Evolutionary conservation across 306 rosid species (phyloP).

Genomic region (Pyrus pyrifolia): DNA sequence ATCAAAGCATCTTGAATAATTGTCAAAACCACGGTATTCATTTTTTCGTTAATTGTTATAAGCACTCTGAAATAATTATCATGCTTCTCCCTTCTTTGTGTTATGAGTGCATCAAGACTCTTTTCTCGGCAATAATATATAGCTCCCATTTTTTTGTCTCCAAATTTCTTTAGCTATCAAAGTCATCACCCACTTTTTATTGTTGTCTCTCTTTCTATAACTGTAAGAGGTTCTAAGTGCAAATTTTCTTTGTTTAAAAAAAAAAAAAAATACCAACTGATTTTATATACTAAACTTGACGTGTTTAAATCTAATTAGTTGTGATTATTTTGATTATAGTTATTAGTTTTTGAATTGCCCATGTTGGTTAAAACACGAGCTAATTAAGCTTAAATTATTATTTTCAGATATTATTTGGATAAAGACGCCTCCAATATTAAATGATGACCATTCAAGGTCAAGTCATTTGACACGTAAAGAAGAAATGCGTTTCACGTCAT

Average conservation of each 20-base stretch:
- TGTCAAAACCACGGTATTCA: no score
- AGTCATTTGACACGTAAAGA: neutral
- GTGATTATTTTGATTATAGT: conserved; percentile 21
- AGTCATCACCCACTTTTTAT: no score
- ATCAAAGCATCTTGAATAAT: neutral
- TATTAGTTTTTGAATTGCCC: conserved; percentile 18
- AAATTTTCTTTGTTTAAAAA: no score
- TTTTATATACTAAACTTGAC: no score
- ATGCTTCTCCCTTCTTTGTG: neutral
- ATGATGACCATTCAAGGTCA: neutral
- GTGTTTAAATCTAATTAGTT: neutral
- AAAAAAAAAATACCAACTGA: no score
- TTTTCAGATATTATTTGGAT: neutral
- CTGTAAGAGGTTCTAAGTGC: no score
- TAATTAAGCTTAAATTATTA: neutral
- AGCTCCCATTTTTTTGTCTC: no score
- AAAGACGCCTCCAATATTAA: neutral
- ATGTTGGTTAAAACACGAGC: neutral
- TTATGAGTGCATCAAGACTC: no score
- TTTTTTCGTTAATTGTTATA: neutral
- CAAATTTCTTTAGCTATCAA: no score
- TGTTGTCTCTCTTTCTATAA: no score
- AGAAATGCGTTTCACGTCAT: neutral
- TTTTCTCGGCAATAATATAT: no score
- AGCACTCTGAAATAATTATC: no score